Conservation (phyloP, 2,329 filamentous ascomycete species). For the Metarhizium robertsii region DNA sequence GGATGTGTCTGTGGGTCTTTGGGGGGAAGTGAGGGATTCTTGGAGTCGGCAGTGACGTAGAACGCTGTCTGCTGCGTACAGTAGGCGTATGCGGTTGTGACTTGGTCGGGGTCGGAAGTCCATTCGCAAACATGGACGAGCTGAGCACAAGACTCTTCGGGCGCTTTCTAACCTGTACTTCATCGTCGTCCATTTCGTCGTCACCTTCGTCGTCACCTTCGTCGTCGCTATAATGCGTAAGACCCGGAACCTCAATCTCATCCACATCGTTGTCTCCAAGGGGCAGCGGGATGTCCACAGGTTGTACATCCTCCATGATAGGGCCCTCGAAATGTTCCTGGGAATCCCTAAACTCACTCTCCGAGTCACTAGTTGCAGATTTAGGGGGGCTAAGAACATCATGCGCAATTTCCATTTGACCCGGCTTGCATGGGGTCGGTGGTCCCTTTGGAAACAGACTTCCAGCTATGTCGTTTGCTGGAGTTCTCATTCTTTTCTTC, state of each 20-base stretch:
- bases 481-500: conserved; percentile 72
- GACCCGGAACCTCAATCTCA: conserved; percentile 72
- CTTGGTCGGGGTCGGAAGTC: conserved; percentile 21
- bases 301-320: conserved; percentile 20
- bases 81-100: conserved; percentile 27
- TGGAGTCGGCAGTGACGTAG: conserved; percentile 39
- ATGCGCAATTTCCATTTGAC: conserved; percentile 26
- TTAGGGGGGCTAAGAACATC: conserved; percentile 19
- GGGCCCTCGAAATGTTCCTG: conserved; percentile 12
- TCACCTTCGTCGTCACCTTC: conserved; percentile 42
- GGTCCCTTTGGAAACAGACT: conserved; percentile 42
- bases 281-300: conserved; percentile 54
- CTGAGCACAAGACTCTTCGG: conserved; percentile 34
- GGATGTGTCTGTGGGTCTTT: neutral
- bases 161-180: conserved; percentile 24
- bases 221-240: conserved; percentile 53
- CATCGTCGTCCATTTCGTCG: conserved; percentile 27
- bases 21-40: conserved; percentile 11
- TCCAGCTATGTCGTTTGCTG: conserved; percentile 35
- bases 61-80: conserved; percentile 31
- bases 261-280: conserved; percentile 58
- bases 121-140: conserved; percentile 13
- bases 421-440: conserved; percentile 17
- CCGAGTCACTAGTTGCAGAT: conserved; percentile 5
- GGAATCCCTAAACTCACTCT: conserved; percentile 5